Evolutionary conservation across 208 protist genomes (phyloP), one percentile per base, ranked within the genome.

Genomic region (Novymonas esmeraldas): DNA sequence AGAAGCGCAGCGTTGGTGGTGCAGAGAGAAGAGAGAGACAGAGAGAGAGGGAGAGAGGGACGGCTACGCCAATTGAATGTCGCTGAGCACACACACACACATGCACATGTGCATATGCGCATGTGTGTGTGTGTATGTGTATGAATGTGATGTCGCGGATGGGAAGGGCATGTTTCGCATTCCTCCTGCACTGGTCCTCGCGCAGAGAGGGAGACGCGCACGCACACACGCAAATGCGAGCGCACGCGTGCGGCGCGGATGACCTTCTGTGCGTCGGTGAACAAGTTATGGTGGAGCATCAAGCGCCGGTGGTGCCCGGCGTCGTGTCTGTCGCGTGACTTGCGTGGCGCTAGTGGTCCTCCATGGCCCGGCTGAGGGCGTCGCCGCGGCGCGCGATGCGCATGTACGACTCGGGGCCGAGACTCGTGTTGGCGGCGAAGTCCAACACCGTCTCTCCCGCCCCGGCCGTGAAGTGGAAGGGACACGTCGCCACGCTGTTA

Each of bases 401-500:
- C 75, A 90, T 81, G 41, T 57, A 64, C 36, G 81, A 59, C 78
- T 93, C 87, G 9, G 55, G 69, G 0, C 78, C 84, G 3, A 93
- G 50, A 2, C 69, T 60, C 26, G 77, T 56, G 26, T 80, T 77
- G 26, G 72, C 61, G 11, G 76, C 79, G 38, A 81, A 89, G 78
- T 93, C 82, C 1, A 93, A 48, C 42, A 77, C 71, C 14, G 64
- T 39, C 52, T 79, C 50, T 10, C 84, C 84, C 16, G 56, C 60
- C 0, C 68, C 79, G 57, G 89, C 73, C 3, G 87, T 79, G 56
- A 93, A 87, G 36, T 90, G 77, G 48, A 55, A 84, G 14, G 87
- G 84, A n/a, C 84, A 74, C 22, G 76, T 87, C 39, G 82, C 67
- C 36, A 87, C 65, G 57, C 78, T 86, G 34, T 67, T 58, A 29